These are phyloP conservation scores for Thelonectria olida DNA, from an alignment of 2,329 filamentous ascomycete species.

Conservation along the genomic window DNA sequence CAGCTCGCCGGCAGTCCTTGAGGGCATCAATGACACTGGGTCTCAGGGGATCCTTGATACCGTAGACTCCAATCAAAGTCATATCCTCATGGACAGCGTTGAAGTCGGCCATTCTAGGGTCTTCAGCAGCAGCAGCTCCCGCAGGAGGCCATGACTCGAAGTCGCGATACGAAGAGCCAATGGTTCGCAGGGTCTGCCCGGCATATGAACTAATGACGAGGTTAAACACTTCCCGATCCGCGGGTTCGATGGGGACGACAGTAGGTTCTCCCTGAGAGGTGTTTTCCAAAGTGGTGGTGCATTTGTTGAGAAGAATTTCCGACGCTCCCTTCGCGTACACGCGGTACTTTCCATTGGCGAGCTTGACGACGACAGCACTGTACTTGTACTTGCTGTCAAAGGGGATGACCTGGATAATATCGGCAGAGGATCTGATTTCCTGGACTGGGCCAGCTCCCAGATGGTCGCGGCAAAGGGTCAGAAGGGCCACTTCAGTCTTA, in stretches of 20 bases:
- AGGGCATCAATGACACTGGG: conserved; percentile 71
- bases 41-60: conserved; percentile 74
- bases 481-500: conserved; percentile 65
- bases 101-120: conserved; percentile 62
- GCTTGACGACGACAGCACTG: conserved; percentile 64
- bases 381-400: conserved; percentile 66
- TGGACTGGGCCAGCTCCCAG: conserved; percentile 58
- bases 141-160: conserved; percentile 77
- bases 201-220: conserved; percentile 68
- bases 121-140: conserved; percentile 67
- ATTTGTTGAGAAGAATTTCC: conserved; percentile 61
- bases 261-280: conserved; percentile 67
- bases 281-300: conserved; percentile 55
- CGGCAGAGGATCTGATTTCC: conserved; percentile 56
- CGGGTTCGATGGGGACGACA: conserved; percentile 53
- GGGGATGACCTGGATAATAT: conserved; percentile 60
- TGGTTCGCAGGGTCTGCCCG: conserved; percentile 75
- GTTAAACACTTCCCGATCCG: conserved; percentile 63
- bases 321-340: conserved; percentile 66
- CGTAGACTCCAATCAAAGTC: conserved; percentile 61
- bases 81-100: conserved; percentile 58
- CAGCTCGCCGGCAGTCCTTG: conserved; percentile 69
- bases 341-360: conserved; percentile 55
- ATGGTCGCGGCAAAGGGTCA: conserved; percentile 59
- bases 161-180: conserved; percentile 77